Base-by-base conservation (phyloP, 495 filamentous ascomycete species). In the Trichoderma reesei region DNA sequence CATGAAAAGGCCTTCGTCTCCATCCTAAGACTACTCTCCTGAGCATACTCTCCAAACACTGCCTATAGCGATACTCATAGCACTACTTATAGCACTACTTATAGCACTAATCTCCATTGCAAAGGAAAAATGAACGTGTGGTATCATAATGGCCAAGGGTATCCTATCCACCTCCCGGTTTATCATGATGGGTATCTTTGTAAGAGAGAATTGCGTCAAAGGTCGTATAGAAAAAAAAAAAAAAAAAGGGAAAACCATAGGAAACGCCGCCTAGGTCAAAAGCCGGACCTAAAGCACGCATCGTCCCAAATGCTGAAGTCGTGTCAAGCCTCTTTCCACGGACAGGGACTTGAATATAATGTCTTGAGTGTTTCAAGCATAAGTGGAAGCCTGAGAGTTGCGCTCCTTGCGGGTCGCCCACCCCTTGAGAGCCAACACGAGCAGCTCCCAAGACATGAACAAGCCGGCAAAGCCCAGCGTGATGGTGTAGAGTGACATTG, bases 401-500 rank as follows among this genome's bases (percentile, higher is more conserved):
- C 70, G 65, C 72, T 92, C 85, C 65, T 77, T 83, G 68, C 86
- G 83, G 16, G 86, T 74, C 1, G 91, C 90, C 91, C 90, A 96
- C 18, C 91, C 93, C 74, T 96, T 96, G 68, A 97, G 73, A n/a
- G 93, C 86, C 60, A 96, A 83, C 3, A 89, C 72, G 39, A 91
- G 61, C 37, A 92, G 82, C 60, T 87, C 82, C 85, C 89, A 94
- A 0, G 91, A 88, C 90, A 97, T 94, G 41, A 96, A 72, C 68
- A 97, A 83, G 1, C 86, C 87, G 13, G 88, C 88, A 44, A 93
- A 70, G 4, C 93, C 93, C 83, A 96, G 87, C 34, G 86, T 88
- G 8, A 97, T 86, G 3, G 91, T 96, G 76, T 96, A 94, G 65
- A 90, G 83, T 74, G 96, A 96, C 93, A 96, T 97, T 63, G 90